Percentiles rank a stretch among this genome's conserved stretches.
phyloP scores from a whole-genome alignment of 202 grass and related monocot species.

The Schoenoplectus tabernaemontani region DNA sequence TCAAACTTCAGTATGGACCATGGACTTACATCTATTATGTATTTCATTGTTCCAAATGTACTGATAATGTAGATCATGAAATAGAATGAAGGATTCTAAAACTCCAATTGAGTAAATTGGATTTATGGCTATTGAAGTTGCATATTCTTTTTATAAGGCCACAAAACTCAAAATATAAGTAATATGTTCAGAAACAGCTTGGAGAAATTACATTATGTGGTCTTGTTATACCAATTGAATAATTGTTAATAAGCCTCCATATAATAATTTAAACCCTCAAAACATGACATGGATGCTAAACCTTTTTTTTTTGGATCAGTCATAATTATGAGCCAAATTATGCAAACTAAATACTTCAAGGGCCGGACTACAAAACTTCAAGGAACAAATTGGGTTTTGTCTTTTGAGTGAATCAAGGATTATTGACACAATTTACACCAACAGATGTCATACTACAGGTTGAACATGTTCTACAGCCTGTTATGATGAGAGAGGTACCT shows the following conservation, averaged over 20 bases:
- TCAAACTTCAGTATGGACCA: not conserved
- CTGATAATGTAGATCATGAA: not conserved
- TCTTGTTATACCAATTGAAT: not conserved
- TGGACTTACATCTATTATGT: not conserved
- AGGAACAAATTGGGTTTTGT: not conserved
- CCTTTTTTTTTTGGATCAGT: not conserved
- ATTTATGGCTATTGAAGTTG: not conserved
- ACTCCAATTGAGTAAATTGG: not conserved
- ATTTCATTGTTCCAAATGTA: not conserved
- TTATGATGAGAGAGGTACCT: constrained; percentile 54
- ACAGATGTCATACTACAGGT: not conserved
- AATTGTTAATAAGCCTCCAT: not conserved
- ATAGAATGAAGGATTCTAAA: not conserved
- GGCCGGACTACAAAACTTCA: not conserved
- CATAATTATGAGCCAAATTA: not conserved
- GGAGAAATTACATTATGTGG: not conserved
- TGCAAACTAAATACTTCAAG: not conserved
- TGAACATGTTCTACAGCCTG: not conserved
- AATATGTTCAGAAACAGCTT: not conserved
- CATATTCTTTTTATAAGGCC: not conserved
- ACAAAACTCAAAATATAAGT: not conserved
- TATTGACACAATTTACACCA: not conserved
- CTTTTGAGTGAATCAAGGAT: not conserved
- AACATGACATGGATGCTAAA: not conserved
- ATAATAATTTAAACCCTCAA: not conserved